A percentile compares a stretch with the other conserved stretches of the same genome.
These are phyloP conservation scores for Trametes polyzona DNA, from an alignment of 1,284 basidiomycete species.

Conservation along the genomic window DNA sequence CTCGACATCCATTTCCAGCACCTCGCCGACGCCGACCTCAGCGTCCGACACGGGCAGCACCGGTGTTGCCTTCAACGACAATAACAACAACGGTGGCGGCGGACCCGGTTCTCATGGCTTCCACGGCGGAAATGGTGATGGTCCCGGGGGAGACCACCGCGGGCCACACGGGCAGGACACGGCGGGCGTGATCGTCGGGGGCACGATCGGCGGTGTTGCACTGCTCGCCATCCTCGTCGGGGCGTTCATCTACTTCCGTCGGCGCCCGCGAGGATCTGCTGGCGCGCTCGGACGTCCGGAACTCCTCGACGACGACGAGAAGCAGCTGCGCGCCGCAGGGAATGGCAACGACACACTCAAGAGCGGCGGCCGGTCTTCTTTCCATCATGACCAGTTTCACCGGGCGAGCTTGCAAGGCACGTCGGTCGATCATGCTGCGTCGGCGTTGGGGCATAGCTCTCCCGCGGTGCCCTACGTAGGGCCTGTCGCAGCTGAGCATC, in stretches of 20 bases:
- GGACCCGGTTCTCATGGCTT: neutral
- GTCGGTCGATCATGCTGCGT: neutral
- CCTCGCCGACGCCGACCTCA: constrained; percentile 46
- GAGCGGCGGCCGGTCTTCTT: neutral
- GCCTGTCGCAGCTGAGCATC: neutral
- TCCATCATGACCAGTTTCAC: neutral
- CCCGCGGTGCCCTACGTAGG: neutral
- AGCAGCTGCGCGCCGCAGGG: neutral
- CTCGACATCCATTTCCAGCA: constrained; percentile 33
- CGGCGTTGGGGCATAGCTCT: neutral
- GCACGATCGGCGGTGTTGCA: constrained; percentile 2
- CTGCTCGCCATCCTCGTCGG: constrained; percentile 5
- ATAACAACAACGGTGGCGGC: neutral
- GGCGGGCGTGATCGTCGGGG: constrained; percentile 6
- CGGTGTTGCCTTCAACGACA: neutral
- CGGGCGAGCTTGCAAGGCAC: neutral
- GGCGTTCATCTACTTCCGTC: neutral
- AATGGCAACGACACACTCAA: neutral
- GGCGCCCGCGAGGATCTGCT: neutral
- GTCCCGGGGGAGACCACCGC: neutral
- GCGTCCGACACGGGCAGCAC: neutral
- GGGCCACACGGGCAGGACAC: neutral
- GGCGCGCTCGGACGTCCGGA: neutral
- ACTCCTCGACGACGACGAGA: neutral
- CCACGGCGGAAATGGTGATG: neutral